Evolutionary conservation across 164 flowering plant genomes (phyloP), one percentile per base, ranked within the genome.

Genomic region (Macadamia integrifolia): DNA sequence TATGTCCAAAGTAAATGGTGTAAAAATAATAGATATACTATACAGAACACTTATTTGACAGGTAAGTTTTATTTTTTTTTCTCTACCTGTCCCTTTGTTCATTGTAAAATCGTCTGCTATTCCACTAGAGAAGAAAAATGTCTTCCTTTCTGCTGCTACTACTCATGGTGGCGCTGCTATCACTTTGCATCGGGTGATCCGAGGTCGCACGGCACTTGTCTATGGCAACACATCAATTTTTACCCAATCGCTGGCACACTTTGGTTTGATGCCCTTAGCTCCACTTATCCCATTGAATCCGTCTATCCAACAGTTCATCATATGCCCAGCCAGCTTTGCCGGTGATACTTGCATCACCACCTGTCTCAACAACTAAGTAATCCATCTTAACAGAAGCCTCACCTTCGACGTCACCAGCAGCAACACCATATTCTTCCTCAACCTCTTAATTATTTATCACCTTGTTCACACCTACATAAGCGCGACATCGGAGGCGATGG

Each of bases 331-430:
- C 1, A 31, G 65, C 23, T 78, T 86, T 71, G 11, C 65, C 28
- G 67, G 71, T 58, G 75, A 77, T 80, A 65, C 81, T 59, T 86
- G 90, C 80, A 49, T 82, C 68, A 66, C 87, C 1, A 6, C 76
- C 15, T 87, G 84, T 71, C 53, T 78, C 28, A 6, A 67, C 58
- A 17, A 68, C 75, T 62, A 74, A 55, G 89, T 87, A 10, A 53
- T 86, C 63, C 83, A 73, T 66, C 84, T 86, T 60, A 77, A 84
- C 77, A 11, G 46, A 11, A 32, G 61, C 57, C 67, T 79, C 15
- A 87, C 90, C 15, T 86, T 86, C 77, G 84, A 82, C 80, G 65
- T 86, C 75, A 84, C 87, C 65, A 74, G 78, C 66, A 60, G 75
- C 23, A 86, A 86, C 80, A 84, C 86, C 58, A 73, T 84, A 61